These are phyloP conservation scores for Berberis vulgaris DNA, from an alignment of 164 flowering plant species.

Conservation along the genomic window DNA sequence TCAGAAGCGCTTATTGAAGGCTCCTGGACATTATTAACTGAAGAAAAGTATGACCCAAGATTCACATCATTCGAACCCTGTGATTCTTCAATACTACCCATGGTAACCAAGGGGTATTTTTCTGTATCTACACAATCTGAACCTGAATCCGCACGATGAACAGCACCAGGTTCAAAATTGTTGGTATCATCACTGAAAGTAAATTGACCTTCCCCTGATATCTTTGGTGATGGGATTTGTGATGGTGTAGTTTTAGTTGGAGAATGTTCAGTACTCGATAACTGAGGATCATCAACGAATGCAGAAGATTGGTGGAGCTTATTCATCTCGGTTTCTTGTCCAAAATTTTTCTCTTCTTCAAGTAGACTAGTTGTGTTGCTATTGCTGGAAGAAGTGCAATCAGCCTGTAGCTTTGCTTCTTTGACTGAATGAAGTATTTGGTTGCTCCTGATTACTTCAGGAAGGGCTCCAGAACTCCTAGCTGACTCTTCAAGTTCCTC, in stretches of 20 bases:
- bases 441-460: no score
- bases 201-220: slow-evolving; percentile 45
- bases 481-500: no score
- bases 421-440: no score
- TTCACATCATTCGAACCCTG: slow-evolving; percentile 5
- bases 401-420: no score
- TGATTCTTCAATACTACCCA: slow-evolving; percentile 17
- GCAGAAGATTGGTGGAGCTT: no score
- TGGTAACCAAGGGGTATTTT: neutral
- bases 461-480: no score
- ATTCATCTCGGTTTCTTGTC: no score
- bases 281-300: slow-evolving; percentile 10
- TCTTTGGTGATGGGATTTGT: slow-evolving; percentile 13
- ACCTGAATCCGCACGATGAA: slow-evolving; percentile 9
- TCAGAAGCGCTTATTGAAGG: slow-evolving; percentile 16
- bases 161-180: slow-evolving; percentile 17
- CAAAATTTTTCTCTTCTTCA: no score
- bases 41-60: slow-evolving; percentile 15
- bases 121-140: slow-evolving; percentile 19
- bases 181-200: slow-evolving; percentile 35
- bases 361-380: no score
- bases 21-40: slow-evolving; percentile 20
- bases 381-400: no score
- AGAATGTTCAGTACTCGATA: slow-evolving; percentile 5
- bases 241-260: slow-evolving; percentile 4